Evolutionary conservation across 768 basidiomycete species (phyloP).

Genomic region (Tulasnella sp.): DNA sequence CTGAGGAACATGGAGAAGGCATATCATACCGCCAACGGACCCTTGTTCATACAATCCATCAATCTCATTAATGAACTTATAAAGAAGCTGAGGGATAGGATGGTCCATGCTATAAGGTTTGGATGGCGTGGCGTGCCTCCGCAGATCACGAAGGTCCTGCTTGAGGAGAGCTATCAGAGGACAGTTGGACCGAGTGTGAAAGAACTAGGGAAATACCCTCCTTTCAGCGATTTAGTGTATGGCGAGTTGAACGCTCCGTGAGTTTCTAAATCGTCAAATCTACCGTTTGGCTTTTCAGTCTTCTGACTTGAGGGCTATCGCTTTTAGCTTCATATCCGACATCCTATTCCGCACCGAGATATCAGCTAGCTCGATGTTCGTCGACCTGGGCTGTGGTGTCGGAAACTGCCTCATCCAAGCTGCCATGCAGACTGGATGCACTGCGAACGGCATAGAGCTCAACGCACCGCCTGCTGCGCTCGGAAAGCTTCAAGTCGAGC

Average conservation of each 20-base stretch:
- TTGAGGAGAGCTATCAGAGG: conserved; percentile 89
- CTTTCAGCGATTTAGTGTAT: conserved; percentile 69
- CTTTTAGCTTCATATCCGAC: conserved; percentile 41
- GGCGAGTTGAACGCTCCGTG: conserved; percentile 75
- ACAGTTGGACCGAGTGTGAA: conserved; percentile 85
- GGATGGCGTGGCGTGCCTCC: conserved; percentile 41
- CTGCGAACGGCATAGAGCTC: conserved; percentile 68
- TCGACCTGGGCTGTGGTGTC: conserved; percentile 80
- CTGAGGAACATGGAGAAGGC: conserved; percentile 60
- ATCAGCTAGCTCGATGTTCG: conserved; percentile 51
- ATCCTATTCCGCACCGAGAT: conserved; percentile 48
- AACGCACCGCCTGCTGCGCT: conserved; percentile 69
- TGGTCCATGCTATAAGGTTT: not conserved
- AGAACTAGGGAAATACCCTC: conserved; percentile 67
- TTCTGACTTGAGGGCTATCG: not conserved
- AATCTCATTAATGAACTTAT: conserved; percentile 50
- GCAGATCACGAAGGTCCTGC: conserved; percentile 57
- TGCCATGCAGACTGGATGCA: conserved; percentile 63
- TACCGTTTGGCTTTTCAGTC: not conserved
- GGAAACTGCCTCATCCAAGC: conserved; percentile 78
- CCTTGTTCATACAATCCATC: conserved; percentile 55
- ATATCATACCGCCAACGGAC: conserved; percentile 57
- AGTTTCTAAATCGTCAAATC: conserved; percentile 5
- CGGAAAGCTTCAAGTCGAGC: conserved; percentile 61
- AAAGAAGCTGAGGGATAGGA: conserved; percentile 31